These are phyloP conservation scores for Linnemannia zychae DNA, from an alignment of 192 early-diverging fungal species.

Conservation along the genomic window DNA sequence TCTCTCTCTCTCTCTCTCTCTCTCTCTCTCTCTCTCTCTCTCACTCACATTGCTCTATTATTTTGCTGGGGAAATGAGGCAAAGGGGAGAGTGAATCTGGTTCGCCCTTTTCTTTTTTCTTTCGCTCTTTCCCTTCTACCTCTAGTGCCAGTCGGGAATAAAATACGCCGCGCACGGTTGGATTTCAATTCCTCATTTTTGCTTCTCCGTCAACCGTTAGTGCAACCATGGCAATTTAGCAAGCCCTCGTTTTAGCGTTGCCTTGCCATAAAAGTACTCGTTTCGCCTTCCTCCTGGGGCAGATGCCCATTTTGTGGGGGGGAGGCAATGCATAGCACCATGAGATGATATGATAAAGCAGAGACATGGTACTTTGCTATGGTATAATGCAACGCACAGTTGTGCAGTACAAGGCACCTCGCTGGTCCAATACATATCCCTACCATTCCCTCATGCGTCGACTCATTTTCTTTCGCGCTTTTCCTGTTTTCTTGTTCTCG, in stretches of 20 bases:
- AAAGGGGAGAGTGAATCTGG: background rate
- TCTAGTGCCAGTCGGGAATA: background rate
- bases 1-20: background rate
- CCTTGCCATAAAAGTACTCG: background rate
- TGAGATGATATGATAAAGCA: background rate
- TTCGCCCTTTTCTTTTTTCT: background rate
- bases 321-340: background rate
- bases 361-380: background rate
- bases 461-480: no score
- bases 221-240: background rate
- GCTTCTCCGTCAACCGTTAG: background rate
- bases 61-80: background rate
- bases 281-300: background rate
- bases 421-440: background rate
- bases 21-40: background rate
- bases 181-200: background rate
- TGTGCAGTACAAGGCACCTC: no score
- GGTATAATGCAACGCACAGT: background rate
- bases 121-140: background rate
- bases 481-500: no score
- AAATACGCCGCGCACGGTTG: conserved; percentile 8
- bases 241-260: no score
- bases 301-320: background rate
- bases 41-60: background rate
- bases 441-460: background rate